These are phyloP conservation scores for Vitellaria paradoxa DNA, from an alignment of 179 eudicot genomes.

Conservation along the genomic window DNA sequence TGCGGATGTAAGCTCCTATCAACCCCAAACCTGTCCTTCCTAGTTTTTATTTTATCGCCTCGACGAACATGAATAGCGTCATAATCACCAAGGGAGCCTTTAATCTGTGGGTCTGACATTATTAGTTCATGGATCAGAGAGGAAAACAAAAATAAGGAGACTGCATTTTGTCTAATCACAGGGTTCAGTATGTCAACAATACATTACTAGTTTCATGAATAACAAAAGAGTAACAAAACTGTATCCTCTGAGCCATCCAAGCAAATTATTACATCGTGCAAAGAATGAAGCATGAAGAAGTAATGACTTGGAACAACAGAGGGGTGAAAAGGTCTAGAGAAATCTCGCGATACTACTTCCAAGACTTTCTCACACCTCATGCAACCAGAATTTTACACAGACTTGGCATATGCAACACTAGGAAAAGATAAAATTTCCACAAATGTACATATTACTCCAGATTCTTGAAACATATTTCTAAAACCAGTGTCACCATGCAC, in stretches of 20 bases:
- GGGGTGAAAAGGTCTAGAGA: neutral
- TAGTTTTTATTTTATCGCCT: slow-evolving; percentile 80
- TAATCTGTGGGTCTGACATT: slow-evolving; percentile 50
- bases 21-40: slow-evolving; percentile 89
- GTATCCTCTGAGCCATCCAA: neutral
- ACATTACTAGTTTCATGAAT: neutral
- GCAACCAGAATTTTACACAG: neutral
- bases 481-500: neutral
- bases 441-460: neutral
- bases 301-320: neutral
- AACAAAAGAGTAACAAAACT: neutral
- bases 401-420: neutral
- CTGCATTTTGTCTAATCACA: neutral
- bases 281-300: neutral
- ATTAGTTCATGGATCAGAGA: slow-evolving; percentile 15
- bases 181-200: neutral
- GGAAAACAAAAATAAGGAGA: neutral
- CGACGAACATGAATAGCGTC: slow-evolving; percentile 98
- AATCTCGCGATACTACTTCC: neutral
- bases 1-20: slow-evolving; percentile 77
- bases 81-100: slow-evolving; percentile 77
- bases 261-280: neutral
- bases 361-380: neutral
- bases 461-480: neutral
- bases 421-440: neutral